Base-by-base conservation (phyloP, 2,329 filamentous ascomycete genomes). In the Hymenoscyphus salicellus region DNA sequence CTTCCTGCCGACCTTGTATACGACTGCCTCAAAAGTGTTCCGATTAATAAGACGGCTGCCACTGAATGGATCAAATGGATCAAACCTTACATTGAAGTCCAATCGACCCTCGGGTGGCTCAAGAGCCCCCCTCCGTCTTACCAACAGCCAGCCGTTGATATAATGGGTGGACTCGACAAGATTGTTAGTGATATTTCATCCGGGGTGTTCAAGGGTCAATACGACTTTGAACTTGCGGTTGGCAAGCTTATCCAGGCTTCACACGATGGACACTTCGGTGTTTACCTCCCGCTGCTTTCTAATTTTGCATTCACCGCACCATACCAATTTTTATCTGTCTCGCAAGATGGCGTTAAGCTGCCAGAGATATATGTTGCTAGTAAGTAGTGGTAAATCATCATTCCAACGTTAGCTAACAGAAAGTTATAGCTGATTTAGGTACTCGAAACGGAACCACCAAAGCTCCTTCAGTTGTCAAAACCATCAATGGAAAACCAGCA, bases 181-280 rank as follows among this genome's bases (percentile, higher is more conserved):
- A 55, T 68, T n/a, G 26, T 30, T 2, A 60, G 11, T 16, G 61
- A 33, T 11, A 56, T 65, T 3, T 26, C 58, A 6, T n/a, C 3
- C 16, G 63, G 61, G n/a, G n/a, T 52, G 26, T 67, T 62, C 38
- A 61, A 59, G 26, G 63, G 59, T 3, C 55, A 68, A 38, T 68
- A 67, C 43, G 65, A 65, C n/a, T 68, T 65, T 36, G 63, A 68
- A 38, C 20, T 26, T 36, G 63, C 65, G 3, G 16, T 67, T 16
- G 23, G n/a, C 26, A 38, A 43, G 10, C 58, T 67, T 30, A n/a
- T 65, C 23, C 55, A 28, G 16, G n/a, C 58, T 11, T 58, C 65
- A 4, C 63, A 67, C 36, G 67, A 68, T 55, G 65, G 67, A 0
- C 67, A 68, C 46, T 64, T 63, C 30, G 32, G 17, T 6, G 1